Evolutionary conservation across 805 yeast species (phyloP), one percentile per base, ranked within the genome.

Genomic region (Yarrowia sp.): DNA sequence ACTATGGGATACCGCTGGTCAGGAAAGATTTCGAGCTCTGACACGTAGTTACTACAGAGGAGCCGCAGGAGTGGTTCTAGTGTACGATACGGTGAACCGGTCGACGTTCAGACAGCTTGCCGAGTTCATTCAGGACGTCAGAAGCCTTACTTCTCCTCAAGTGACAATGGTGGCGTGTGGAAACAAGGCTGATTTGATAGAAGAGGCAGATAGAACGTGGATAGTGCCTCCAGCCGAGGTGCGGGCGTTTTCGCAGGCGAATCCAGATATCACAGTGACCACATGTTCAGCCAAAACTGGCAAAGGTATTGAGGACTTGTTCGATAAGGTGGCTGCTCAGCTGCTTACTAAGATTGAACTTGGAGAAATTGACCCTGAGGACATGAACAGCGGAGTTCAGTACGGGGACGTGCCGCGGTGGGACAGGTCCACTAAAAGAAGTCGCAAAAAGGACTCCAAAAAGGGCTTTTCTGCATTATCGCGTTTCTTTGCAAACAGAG

Each of bases 1-100:
- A 80, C 81, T 95, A 69, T 95, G 99, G 98, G 98, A 93, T 77
- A 93, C 98, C 4, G 97, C 97, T 0, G 97, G 98, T 14, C 98
- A 93, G 79, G 99, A 95, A 78, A 82, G 99, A 74, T 95, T 95
- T 82, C 84, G 98, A 75, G 89, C 97, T 16, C 84, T 95, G 77
- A 93, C 95, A 69, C 98, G 95, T 67, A 97, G 97, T 2, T 93
- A 93, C 78, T 93, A 93, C 77, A 83, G 98, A 75, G 98, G 97
- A 48, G 98, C 99, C 0, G 97, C 93, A 67, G 99, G 99, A 70
- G 98, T 98, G 8, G 84, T 94, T 74, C 89, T 94, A 70, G 97
- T 94, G 71, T 94, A 94, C 80, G 99, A 94, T 81, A 93, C 95
- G 74, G 87, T 97, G 70, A 94, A 94, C 80, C 97, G 91, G 77